Base-by-base conservation (phyloP, 2,329 filamentous ascomycete species). In the Arthrobotrys sinensis region DNA sequence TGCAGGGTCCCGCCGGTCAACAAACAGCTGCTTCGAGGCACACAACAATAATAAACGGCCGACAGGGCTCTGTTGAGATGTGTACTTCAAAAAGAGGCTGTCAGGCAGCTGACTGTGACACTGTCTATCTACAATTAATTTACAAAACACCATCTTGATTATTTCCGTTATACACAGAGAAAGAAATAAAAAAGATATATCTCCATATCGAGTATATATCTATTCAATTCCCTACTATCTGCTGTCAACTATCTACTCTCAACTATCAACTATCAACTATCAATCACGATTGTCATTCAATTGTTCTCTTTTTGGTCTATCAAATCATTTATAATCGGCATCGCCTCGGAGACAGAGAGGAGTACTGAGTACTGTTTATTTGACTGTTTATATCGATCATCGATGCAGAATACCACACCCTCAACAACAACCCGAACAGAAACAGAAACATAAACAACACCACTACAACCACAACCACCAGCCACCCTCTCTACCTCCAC, bases 271-370 rank as follows among this genome's bases (percentile, higher is more conserved):
- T 38, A 38, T 38, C 36, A 38, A 38, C 34, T 14, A 8, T 8
- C 36, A 8, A 38, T 38, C 36, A 10, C 36, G 36, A 8, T 38
- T 14, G 12, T 38, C 36, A 8, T 38, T 38, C 24, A 28, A 28
- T 28, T 38, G 3, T 12, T 38, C 36, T 38, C 36, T 38, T 38
- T 38, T 28, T 4, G 24, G 24, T 28, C 24, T n/a, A n/a, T n/a
- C n/a, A n/a, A n/a, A n/a, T n/a, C n/a, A n/a, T n/a, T 28, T 28
- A 28, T 28, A 28, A 28, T 28, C 24, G 4, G 4, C 80, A 80
- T 68, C 82, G 79, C 82, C 80, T 80, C 82, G 82, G 82, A 82
- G 83, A 83, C 82, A 81, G 81, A 82, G 7, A 6, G n/a, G n/a
- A n/a, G n/a, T n/a, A n/a, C n/a, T n/a, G n/a, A n/a, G n/a, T 53